Conservation (phyloP, 148 eudicot genomes). For the Rhododendron ferrugineum region DNA sequence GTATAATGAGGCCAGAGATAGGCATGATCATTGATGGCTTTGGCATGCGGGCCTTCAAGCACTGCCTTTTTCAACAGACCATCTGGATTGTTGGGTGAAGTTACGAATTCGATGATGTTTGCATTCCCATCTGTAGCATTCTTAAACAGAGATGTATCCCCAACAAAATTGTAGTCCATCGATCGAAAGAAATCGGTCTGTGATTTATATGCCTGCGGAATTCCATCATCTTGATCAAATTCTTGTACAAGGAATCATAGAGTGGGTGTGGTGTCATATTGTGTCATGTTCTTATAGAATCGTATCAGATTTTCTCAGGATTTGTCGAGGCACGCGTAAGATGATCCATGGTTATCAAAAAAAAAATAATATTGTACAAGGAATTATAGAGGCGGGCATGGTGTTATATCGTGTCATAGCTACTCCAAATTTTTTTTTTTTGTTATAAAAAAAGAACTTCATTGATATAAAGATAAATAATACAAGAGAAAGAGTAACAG, state of each 20-base stretch:
- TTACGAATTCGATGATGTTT: conserved; percentile 47
- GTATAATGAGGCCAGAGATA: conserved; percentile 68
- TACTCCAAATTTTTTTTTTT: too few species aligned
- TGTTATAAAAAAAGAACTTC: too few species aligned
- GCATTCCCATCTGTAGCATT: conserved; percentile 17
- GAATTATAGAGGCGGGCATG: background rate
- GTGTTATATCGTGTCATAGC: background rate
- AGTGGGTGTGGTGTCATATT: background rate
- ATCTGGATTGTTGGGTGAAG: conserved; percentile 62
- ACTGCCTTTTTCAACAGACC: conserved; percentile 33
- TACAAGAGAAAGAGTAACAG: too few species aligned
- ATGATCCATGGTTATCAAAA: background rate
- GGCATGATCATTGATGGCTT: conserved; percentile 45
- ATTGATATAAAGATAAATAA: too few species aligned
- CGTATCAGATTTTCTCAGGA: background rate
- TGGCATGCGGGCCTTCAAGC: conserved; percentile 27
- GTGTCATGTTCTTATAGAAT: background rate
- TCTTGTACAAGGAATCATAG: background rate
- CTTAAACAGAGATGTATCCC: conserved; percentile 39
- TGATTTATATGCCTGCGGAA: conserved; percentile 30
- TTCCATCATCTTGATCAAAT: background rate
- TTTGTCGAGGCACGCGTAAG: background rate
- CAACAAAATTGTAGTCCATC: conserved; percentile 27
- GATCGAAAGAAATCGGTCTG: conserved; percentile 46
- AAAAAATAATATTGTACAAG: background rate